Evolutionary conservation across 495 filamentous ascomycete genomes (phyloP), one percentile per base, ranked within the genome.

Genomic region (Penicillium herquei): DNA sequence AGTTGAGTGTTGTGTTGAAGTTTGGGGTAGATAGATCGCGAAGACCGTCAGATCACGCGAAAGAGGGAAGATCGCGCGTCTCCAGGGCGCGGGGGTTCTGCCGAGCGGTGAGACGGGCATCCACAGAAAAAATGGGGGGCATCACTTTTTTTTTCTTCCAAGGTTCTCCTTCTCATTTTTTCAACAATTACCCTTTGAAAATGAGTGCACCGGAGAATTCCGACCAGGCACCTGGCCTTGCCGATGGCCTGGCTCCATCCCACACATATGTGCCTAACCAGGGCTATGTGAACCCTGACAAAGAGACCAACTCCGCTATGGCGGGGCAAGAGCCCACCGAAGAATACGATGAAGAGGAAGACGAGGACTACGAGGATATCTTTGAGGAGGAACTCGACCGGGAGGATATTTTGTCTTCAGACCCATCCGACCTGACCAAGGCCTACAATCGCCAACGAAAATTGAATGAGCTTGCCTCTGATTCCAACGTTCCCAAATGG

Each of bases 371-470:
- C 51, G 83, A 85, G 30, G 82, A 85, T 49, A 75, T 85, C 30
- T 81, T 84, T 53, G 77, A 81, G 16, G 74, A 79, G 21, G 74
- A 80, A 45, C 64, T 84, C 6, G 81, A 86, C 37, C 76, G 80
- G 43, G 82, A 84, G 37, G 82, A 87, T 6, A 79, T 83, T 49
- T 74, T 71, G 18, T 75, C 83, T 6, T 78, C 81, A 1, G 84
- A 89, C 52, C 74, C 80, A 2, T 71, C 78, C 35, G 89, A 96
- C 67, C 82, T 91, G 40, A 90, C 91, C 39, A 95, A 96, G 71
- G 83, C 85, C 26, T 96, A 96, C 76, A 98, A 96, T 69, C 90
- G 92, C 52, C 90, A 94, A 65, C 80, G 84, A 49, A 76, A 78
- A 59, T 58, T 81, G 39, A 78, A 87, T 73, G 82, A 85, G 61